These are phyloP conservation scores for Jatropha podagrica DNA, from an alignment of 441 rosid genomes.

Conservation along the genomic window DNA sequence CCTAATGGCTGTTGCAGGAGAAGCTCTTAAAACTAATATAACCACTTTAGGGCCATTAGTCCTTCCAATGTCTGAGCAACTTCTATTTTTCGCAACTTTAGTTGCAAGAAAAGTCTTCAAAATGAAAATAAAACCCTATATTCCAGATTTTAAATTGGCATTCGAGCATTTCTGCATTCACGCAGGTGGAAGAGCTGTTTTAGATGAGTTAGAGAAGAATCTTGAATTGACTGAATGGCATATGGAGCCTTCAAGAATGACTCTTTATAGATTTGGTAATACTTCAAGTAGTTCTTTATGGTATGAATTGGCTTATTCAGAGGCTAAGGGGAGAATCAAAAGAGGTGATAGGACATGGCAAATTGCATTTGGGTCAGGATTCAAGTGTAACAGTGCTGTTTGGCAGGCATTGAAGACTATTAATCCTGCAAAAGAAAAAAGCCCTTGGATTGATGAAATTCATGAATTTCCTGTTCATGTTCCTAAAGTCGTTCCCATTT, in stretches of 20 bases:
- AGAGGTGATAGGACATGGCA: constrained; percentile 90
- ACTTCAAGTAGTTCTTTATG: constrained; percentile 90
- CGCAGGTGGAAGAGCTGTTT: constrained; percentile 90
- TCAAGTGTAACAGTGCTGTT: constrained; percentile 85
- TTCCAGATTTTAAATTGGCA: constrained; percentile 79
- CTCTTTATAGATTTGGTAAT: constrained; percentile 79
- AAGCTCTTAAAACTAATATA: constrained; percentile 80
- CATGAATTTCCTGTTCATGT: constrained; percentile 52
- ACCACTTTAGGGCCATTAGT: constrained; percentile 86
- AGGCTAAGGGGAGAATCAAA: constrained; percentile 68
- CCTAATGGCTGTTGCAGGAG: constrained; percentile 82
- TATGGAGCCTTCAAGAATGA: constrained; percentile 92
- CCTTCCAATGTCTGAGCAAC: constrained; percentile 72
- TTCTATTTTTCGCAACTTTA: constrained; percentile 57
- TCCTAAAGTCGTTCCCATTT: constrained; percentile 38
- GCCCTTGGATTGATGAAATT: constrained; percentile 63
- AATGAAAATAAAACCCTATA: constrained; percentile 64
- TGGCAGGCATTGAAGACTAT: constrained; percentile 68
- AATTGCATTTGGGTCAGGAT: constrained; percentile 96
- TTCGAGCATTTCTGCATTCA: constrained; percentile 91
- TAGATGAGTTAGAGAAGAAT: constrained; percentile 81
- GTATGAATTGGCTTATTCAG: constrained; percentile 84
- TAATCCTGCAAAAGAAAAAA: constrained; percentile 58
- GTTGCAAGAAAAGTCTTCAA: constrained; percentile 58
- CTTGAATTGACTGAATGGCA: constrained; percentile 70